These are phyloP conservation scores for Chlorella sorokiniana DNA, from an alignment of 139 green algal species.

Conservation along the genomic window DNA sequence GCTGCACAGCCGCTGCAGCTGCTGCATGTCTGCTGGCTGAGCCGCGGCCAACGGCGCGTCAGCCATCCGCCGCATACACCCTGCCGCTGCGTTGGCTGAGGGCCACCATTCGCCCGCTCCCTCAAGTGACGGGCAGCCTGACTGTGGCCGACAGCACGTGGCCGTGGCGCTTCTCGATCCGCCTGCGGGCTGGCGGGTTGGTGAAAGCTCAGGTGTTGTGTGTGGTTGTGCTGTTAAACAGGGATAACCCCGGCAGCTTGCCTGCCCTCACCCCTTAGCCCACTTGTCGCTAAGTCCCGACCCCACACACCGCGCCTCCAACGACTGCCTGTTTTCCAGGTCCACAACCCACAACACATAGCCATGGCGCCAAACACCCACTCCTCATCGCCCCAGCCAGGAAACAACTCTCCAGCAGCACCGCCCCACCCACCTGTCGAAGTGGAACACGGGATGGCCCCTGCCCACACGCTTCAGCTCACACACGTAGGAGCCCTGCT, in stretches of 20 bases:
- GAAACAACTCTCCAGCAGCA: not conserved
- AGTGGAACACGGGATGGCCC: constrained; percentile 18
- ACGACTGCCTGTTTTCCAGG: too few relatives aligned
- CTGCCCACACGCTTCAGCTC: constrained; percentile 32
- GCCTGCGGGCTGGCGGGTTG: not conserved
- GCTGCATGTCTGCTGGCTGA: too few relatives aligned
- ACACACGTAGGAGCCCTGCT: constrained; percentile 23
- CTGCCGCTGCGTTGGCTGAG: too few relatives aligned
- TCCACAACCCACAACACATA: too few relatives aligned
- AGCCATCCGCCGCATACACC: too few relatives aligned
- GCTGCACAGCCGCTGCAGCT: too few relatives aligned
- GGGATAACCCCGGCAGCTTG: too few relatives aligned
- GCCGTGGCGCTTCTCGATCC: constrained; percentile 29
- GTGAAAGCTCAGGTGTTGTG: not conserved
- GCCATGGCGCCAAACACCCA: not conserved
- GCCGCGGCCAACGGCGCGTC: too few relatives aligned
- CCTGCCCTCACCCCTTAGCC: too few relatives aligned
- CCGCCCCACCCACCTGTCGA: not conserved
- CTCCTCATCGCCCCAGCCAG: not conserved
- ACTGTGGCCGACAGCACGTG: constrained; percentile 22
- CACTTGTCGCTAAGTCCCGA: too few relatives aligned
- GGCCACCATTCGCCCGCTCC: not conserved
- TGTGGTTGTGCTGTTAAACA: too few relatives aligned
- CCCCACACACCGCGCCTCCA: too few relatives aligned
- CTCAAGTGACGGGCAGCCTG: constrained; percentile 17